Base-by-base conservation (phyloP, 1,139 yeast genomes). In the Saccharomyces pastorianus region DNA sequence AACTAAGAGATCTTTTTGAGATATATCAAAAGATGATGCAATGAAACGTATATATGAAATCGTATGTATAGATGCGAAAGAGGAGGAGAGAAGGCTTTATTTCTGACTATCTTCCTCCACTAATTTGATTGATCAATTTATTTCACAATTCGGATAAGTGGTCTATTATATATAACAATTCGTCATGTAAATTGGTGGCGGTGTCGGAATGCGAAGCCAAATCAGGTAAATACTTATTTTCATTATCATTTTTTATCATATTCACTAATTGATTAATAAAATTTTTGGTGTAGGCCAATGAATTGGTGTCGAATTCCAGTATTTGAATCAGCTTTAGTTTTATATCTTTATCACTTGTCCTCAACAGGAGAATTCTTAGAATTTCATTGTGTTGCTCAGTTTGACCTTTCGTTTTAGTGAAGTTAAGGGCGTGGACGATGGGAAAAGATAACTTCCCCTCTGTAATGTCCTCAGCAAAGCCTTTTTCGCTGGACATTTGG, bases 361-460 rank as follows among this genome's bases (percentile, higher is more conserved):
- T 80, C 73, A 61, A 77, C 56, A 50, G 72, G 64, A 59, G 54
- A 57, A 70, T 78, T 66, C 59, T 68, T 60, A 51, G 74, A 41
- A 72, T 71, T 53, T 74, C 73, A 13, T 64, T 57, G 6, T 69
- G 61, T 14, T 41, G 28, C 4, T 48, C 44, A 20, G 50, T 46
- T 2, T 29, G 23, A 4, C 38, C 34, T 50, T 71, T 72, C n/a
- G 3, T 9, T 20, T 63, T 42, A 32, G 64, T 68, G 51, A 57
- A 61, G 14, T 74, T 64, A 5, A 84, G 70, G 17, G 84, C 80
- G 68, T 88, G 95, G 38, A 89, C 79, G 6, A 90, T 82, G 0
- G 96, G 96, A 58, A 88, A 84, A 0, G 95, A 85, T 56, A 86
- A 80, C 69, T 90, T 91, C 0, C 97, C 97, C 68, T 90, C 97